phyloP scores from a whole-genome alignment of 2,329 filamentous ascomycete species.

The Colletotrichum sp. region DNA sequence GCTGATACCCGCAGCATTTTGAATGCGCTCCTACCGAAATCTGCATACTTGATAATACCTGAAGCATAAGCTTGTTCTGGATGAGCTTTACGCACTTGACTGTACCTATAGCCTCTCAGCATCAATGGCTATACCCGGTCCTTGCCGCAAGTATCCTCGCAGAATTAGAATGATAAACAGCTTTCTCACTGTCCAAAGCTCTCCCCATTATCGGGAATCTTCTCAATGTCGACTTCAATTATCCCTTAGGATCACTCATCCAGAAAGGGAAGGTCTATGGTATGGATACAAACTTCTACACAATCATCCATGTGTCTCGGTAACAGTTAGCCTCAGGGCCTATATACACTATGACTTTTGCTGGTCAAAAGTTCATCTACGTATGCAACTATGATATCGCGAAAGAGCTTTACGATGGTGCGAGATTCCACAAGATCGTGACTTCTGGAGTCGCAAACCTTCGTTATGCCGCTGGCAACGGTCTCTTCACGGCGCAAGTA shows the following conservation, averaged over 20 bases:
- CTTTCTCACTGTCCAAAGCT: not conserved
- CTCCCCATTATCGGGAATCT: not conserved
- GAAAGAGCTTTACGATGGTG: not conserved
- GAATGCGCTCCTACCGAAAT: not conserved
- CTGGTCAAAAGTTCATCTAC: not conserved
- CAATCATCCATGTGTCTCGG: not conserved
- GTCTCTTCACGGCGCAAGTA: not conserved
- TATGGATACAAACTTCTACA: not conserved
- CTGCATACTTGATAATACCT: not conserved
- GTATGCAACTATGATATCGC: not conserved
- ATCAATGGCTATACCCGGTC: not conserved
- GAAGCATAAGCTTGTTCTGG: not conserved
- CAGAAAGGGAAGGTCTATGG: not conserved
- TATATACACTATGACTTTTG: not conserved
- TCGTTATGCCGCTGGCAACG: not conserved
- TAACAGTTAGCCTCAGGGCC: not conserved
- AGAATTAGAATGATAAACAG: fast-evolving
- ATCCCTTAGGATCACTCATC: not conserved
- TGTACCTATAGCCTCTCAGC: not conserved
- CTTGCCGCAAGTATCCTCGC: not conserved
- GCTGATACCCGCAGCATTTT: not conserved
- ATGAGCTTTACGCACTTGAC: not conserved
- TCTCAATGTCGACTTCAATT: not conserved
- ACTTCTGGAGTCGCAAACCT: not conserved
- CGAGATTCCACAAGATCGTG: not conserved